Evolutionary conservation across 345 rosid genomes (phyloP), one percentile per base, ranked within the genome.

Genomic region (Hypericum perforatum): DNA sequence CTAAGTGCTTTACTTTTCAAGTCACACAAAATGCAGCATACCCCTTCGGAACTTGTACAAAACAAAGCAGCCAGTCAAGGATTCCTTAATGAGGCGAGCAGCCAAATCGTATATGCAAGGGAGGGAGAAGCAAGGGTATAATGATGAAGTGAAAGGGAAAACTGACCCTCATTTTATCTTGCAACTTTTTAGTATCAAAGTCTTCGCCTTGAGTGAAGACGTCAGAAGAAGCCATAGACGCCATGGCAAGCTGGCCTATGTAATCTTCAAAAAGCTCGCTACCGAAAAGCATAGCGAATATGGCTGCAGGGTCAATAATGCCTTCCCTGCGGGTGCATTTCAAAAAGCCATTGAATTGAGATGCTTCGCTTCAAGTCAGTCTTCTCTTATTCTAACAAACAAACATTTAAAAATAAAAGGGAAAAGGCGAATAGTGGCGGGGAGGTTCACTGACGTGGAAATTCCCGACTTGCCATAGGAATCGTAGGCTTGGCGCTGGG

Each of bases 171-270:
- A 92, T 83, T 76, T 85, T 74, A 60, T 92, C 98, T 76, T 85
- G 90, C 70, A 92, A 60, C 70, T 78, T 85, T 75, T 78, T 92
- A 16, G 90, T 54, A 77, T 92, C 98, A 53, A 88, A 51, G 43
- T 78, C 82, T 63, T 88, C 95, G 48, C 89, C 96, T 66, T 88
- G 96, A 6, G 75, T 74, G 64, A 83, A 83, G 62, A 80, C 72
- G 73, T 92, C 96, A 40, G 80, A 68, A n/a, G 98, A 92, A 72
- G 98, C 94, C 95, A 92, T 85, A 37, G 94, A 92, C 45, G 98
- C 96, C 96, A 92, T 88, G 43, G 96, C 96, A 71, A 92, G 95
- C 76, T 92, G 84, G 62, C 98, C 98, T 57, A 92, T 83, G 45
- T 88, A 92, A 37, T 76, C 90, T 73, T 83, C 98, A 41, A 92